Conservation (phyloP, 352 stramenopile species). For the Globisporangium recalcitrans region DNA sequence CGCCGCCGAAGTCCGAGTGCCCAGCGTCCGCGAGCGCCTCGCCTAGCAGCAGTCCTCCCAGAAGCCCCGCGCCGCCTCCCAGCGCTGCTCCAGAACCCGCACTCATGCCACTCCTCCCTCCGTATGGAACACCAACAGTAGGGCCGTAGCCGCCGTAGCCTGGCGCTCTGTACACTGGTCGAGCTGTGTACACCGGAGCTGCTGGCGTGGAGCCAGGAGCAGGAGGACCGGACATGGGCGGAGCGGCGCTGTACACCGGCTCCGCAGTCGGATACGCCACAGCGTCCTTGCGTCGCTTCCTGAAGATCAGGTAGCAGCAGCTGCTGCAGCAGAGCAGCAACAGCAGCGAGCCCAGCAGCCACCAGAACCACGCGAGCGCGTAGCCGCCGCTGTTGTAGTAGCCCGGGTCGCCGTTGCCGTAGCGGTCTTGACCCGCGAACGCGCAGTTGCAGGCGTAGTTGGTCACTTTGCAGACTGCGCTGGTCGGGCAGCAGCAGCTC, state of each 20-base stretch:
- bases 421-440: neutral
- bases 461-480: constrained; percentile 36
- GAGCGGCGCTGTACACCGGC: neutral
- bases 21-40: constrained; percentile 32
- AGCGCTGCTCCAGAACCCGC: constrained; percentile 41
- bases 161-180: constrained; percentile 18
- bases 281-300: neutral
- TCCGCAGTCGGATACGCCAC: constrained; percentile 4
- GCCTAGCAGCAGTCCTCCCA: constrained; percentile 38
- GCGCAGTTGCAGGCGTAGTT: constrained; percentile 50
- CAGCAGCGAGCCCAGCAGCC: constrained; percentile 10
- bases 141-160: constrained; percentile 9
- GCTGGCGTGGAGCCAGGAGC: neutral
- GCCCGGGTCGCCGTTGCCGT: constrained; percentile 1
- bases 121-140: constrained; percentile 6
- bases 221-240: neutral
- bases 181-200: constrained; percentile 17
- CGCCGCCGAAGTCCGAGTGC: constrained; percentile 2
- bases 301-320: constrained; percentile 16
- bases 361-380: constrained; percentile 42
- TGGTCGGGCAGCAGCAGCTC: constrained; percentile 41
- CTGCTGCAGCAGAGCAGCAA: constrained; percentile 10
- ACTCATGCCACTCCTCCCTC: constrained; percentile 31
- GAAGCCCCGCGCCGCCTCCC: constrained; percentile 38
- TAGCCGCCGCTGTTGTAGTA: constrained; percentile 5